These are phyloP conservation scores for Phytophthora syringae DNA, from an alignment of 352 stramenopile genomes.

Conservation along the genomic window DNA sequence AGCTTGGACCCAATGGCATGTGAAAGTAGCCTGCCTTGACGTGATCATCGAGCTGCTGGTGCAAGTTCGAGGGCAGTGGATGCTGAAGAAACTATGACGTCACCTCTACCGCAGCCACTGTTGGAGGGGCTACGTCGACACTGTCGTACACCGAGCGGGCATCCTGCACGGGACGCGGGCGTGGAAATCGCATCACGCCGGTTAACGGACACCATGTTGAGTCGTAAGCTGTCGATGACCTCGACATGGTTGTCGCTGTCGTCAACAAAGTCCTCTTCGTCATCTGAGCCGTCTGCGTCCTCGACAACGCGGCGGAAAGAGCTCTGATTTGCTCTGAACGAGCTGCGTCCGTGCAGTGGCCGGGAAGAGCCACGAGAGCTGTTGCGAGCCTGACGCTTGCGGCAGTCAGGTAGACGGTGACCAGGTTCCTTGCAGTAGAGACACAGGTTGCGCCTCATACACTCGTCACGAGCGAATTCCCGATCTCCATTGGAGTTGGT, in stretches of 20 bases:
- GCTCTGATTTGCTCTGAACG: neutral
- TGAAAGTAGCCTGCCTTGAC: constrained; percentile 4
- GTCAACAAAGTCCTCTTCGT: neutral
- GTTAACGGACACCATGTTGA: neutral
- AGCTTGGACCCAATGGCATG: constrained; percentile 11
- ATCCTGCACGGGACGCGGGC: neutral
- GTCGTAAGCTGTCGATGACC: neutral
- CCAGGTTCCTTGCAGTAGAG: constrained; percentile 19
- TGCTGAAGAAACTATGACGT: neutral
- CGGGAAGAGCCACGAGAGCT: neutral
- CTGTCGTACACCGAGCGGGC: neutral
- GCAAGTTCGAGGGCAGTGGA: constrained; percentile 2
- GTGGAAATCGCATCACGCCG: neutral
- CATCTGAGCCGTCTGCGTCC: neutral
- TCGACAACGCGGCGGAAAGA: neutral
- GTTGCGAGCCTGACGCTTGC: neutral
- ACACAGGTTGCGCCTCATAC: neutral
- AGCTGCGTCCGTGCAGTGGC: neutral
- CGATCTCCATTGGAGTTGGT: constrained; percentile 7
- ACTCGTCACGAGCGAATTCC: neutral
- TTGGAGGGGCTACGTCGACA: neutral
- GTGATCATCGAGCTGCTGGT: neutral
- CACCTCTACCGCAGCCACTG: neutral
- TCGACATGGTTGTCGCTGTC: neutral
- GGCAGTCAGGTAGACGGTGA: neutral